Base-by-base conservation (phyloP, 2,329 filamentous ascomycete species). In the Colletotrichum spaethianum region DNA sequence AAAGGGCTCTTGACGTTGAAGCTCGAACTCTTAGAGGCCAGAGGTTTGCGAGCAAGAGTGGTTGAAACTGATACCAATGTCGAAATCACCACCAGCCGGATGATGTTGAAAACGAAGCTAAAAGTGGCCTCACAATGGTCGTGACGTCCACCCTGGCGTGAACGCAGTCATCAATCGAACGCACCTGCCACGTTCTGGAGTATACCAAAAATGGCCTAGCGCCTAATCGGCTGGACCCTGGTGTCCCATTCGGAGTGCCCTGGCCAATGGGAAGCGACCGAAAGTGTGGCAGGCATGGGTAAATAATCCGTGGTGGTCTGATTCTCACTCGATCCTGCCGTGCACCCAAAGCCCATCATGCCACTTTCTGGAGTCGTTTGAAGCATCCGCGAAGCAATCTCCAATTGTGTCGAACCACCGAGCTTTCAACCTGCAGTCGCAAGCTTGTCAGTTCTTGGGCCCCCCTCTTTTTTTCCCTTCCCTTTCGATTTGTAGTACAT, bases 301-400 rank as follows among this genome's bases (percentile, higher is more conserved):
- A 50, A 70, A 73, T 71, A 71, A 71, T 71, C 70, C 70, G 70
- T 31, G 60, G 70, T 72, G 66, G 69, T 68, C 66, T 68, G 66
- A 73, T 73, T 73, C 70, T 73, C 70, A 73, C 67, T 73, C 67
- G 52, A 70, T 70, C 67, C 70, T 57, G 70, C 67, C 67, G 55
- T 55, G 44, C 69, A n/a, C 67, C 52, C 64, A 72, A 63, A 69
- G 69, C 65, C 62, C 70, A 72, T 73, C 70, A 73, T 73, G 70
- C 70, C 70, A 73, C 69, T 73, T 71, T 73, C 65, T 60, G 42
- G 53, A 70, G 63, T 70, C 53, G 62, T 71, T 71, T 73, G 67
- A 73, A 73, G 70, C 62, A 62, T 64, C 67, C 33, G 61, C 61
- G 66, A 73, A 36, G 61, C 61, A 66, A 70, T 70, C 67, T 71